A percentile compares a stretch with the other conserved stretches of the same genome.
Conservation (phyloP, 2,329 filamentous ascomycete species). For the Sclerotinia nivalis region DNA sequence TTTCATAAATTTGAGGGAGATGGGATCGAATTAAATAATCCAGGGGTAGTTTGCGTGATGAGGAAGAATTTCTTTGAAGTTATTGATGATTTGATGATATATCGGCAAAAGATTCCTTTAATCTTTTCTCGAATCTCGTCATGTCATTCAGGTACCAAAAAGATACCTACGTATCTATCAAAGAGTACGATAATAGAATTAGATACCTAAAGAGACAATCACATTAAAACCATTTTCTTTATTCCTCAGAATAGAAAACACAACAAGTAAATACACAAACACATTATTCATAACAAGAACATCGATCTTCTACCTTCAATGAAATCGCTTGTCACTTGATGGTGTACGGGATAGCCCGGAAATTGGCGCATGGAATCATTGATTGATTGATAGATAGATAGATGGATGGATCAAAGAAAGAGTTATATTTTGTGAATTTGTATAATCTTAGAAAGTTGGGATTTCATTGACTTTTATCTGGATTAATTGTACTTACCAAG, state of each 20-base stretch:
- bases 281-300: neutral
- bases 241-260: neutral
- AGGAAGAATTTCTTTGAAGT: neutral
- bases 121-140: neutral
- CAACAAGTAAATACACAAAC: neutral
- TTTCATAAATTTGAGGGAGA: neutral
- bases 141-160: neutral
- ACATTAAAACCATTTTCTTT: neutral
- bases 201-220: neutral
- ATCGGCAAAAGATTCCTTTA: neutral
- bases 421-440: neutral
- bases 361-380: neutral
- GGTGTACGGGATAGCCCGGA: conserved; percentile 2
- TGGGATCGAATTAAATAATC: conserved; percentile 7
- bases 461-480: neutral
- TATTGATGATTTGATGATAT: neutral
- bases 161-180: neutral
- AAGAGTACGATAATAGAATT: conserved; percentile 2
- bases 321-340: neutral
- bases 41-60: neutral
- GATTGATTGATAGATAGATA: neutral
- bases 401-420: neutral
- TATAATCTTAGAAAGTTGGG: neutral
- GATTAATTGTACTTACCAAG: neutral
- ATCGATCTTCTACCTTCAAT: neutral